Conservation (phyloP, 345 rosid genomes). For the Crucihimalaya himalaica region DNA sequence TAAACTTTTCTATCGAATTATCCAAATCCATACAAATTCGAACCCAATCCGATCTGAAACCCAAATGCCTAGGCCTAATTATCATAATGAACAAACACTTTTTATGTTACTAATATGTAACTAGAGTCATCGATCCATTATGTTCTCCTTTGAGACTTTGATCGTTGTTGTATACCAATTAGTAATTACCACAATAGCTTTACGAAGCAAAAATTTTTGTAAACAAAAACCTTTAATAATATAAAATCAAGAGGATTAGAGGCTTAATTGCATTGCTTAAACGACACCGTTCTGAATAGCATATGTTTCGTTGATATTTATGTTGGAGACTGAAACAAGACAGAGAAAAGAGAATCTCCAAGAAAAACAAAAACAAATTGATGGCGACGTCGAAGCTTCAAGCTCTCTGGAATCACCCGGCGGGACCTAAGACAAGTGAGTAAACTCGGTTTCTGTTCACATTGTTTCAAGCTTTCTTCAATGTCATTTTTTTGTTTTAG, state of each 20-base stretch:
- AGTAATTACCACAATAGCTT: no score
- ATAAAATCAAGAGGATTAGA: background rate
- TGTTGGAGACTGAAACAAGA: background rate
- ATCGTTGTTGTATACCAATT: no score
- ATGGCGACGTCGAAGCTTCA: constrained; percentile 84
- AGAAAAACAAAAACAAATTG: background rate
- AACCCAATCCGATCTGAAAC: no score
- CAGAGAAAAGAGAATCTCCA: background rate
- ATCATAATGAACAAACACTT: no score
- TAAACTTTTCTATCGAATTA: no score
- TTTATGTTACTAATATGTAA: no score
- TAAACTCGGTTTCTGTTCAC: constrained; percentile 13
- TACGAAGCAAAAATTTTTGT: no score
- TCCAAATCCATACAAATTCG: no score
- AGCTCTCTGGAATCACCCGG: constrained; percentile 92
- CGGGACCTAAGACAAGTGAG: constrained; percentile 94
- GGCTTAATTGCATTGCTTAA: background rate
- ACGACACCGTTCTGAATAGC: background rate
- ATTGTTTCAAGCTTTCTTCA: background rate
- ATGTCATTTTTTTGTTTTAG: background rate
- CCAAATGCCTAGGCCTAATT: no score
- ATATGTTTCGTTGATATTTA: background rate
- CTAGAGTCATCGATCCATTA: no score
- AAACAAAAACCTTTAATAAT: no score
- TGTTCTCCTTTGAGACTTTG: no score